Conservation (phyloP, 495 filamentous ascomycete species). For the Chaetomium cochliodes region DNA sequence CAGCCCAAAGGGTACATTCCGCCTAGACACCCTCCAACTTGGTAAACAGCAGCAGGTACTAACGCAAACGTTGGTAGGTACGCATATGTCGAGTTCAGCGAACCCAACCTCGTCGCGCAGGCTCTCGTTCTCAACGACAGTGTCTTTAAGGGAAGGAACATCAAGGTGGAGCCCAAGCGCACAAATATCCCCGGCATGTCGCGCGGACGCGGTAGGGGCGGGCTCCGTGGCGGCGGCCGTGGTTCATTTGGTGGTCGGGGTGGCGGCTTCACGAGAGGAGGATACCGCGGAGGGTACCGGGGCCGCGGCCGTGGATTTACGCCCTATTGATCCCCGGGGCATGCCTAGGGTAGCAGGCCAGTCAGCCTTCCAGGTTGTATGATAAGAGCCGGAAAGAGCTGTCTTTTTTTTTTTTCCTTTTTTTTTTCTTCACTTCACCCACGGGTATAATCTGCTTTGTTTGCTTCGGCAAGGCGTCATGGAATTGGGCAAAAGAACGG, state of each 20-base stretch:
- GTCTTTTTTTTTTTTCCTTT: conserved; percentile 3
- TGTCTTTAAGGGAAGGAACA: conserved; percentile 87
- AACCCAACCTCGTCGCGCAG: conserved; percentile 88
- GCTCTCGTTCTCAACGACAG: conserved; percentile 96
- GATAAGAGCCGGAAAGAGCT: conserved; percentile 20
- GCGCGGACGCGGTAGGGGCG: conserved; percentile 64
- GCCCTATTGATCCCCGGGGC: conserved; percentile 60
- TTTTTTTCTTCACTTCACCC: conserved; percentile 9
- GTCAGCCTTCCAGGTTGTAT: conserved; percentile 15
- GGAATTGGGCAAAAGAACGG: conserved; percentile 28
- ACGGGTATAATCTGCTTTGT: conserved; percentile 24
- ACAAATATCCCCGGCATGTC: conserved; percentile 96
- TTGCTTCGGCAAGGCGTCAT: conserved; percentile 33
- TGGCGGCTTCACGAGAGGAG: conserved; percentile 51
- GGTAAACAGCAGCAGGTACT: background rate
- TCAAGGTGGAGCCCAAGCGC: conserved; percentile 97
- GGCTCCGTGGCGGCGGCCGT: conserved; percentile 58
- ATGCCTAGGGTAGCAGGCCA: background rate
- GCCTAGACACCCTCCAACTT: no score
- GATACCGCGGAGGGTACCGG: conserved; percentile 80
- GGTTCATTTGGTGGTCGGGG: conserved; percentile 55
- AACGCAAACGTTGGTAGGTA: conserved; percentile 58
- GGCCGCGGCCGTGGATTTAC: conserved; percentile 75
- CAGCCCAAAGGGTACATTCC: conserved; percentile 91
- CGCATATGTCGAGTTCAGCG: conserved; percentile 97